Conservation (phyloP, 2,329 filamentous ascomycete genomes). For the Orbilia javanica region DNA sequence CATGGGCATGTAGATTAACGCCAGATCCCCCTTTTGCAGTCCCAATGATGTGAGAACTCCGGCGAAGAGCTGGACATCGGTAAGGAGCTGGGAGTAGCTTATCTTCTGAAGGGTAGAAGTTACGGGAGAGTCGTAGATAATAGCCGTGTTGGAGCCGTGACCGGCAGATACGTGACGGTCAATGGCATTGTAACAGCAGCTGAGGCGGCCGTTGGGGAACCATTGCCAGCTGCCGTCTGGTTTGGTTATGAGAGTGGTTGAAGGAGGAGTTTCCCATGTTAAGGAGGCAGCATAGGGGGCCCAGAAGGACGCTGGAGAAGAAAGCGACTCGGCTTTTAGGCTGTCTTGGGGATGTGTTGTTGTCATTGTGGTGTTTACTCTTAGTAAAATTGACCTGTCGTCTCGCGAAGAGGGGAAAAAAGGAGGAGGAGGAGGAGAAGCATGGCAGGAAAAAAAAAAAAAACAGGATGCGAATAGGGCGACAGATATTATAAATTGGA, state of each 20-base stretch:
- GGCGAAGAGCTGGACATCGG: conserved; percentile 84
- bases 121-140: conserved; percentile 90
- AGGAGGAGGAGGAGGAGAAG: background rate
- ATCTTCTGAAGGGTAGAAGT: conserved; percentile 78
- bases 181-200: conserved; percentile 90
- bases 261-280: conserved; percentile 83
- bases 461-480: conserved; percentile 10
- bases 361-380: conserved; percentile 27
- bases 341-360: conserved; percentile 66
- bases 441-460: background rate
- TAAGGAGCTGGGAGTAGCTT: conserved; percentile 80
- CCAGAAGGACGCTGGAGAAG: conserved; percentile 82
- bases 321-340: conserved; percentile 73
- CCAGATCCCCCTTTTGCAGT: conserved; percentile 84
- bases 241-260: conserved; percentile 71
- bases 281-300: conserved; percentile 78
- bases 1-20: conserved; percentile 98
- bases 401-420: background rate
- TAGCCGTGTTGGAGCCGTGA: conserved; percentile 78
- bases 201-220: conserved; percentile 90
- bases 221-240: conserved; percentile 81
- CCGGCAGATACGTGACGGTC: conserved; percentile 87
- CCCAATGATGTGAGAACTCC: conserved; percentile 85
- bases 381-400: background rate
- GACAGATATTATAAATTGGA: conserved; percentile 17